Base-by-base conservation (phyloP, 2,329 filamentous ascomycete species). In the Hymenoscyphus fraxineus region DNA sequence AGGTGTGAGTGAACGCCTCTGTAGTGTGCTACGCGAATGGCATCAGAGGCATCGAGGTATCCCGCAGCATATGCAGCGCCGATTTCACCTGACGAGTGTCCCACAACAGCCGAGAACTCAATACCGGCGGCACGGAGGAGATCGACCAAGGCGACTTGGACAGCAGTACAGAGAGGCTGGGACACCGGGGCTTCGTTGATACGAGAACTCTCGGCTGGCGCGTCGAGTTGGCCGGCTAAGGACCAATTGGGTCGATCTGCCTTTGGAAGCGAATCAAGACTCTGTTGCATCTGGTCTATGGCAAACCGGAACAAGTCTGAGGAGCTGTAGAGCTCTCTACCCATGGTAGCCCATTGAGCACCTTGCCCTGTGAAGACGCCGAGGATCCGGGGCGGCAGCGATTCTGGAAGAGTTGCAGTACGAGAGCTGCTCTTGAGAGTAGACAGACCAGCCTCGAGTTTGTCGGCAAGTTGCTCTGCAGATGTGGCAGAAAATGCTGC, bases 61-160 rank as follows among this genome's bases (percentile, higher is more conserved):
- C 75, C 75, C 1, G 77, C 71, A 0, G 79, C 74, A 60, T 79
- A 82, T 0, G 81, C 79, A 1, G 81, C 80, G 2, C 71, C 80
- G 32, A 82, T 81, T 64, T 83, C 81, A 6, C 81, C 81, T 31
- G 73, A 77, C 0, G 80, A 82, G 68, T 83, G 81, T 1, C 81
- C 79, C 1, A 77, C 73, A 0, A 80, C 78, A 1, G 72, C 74
- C 0, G 64, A 54, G 0, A 80, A 77, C 3, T 61, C 66, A 19
- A 83, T 70, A 1, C 75, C 76, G 75, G 76, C 81, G 1, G 76
- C 75, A 19, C 76, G 39, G 0, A 84, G 72, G 2, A 83, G 73
- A 9, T 79, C 73, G 0, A 79, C 76, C 1, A 83, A 67, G 0
- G 76, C 62, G 15, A 84, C 72, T 68, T 84, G 82, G 2, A 84